Conservation (phyloP, 352 stramenopile genomes). For the Phytophthora citricola region DNA sequence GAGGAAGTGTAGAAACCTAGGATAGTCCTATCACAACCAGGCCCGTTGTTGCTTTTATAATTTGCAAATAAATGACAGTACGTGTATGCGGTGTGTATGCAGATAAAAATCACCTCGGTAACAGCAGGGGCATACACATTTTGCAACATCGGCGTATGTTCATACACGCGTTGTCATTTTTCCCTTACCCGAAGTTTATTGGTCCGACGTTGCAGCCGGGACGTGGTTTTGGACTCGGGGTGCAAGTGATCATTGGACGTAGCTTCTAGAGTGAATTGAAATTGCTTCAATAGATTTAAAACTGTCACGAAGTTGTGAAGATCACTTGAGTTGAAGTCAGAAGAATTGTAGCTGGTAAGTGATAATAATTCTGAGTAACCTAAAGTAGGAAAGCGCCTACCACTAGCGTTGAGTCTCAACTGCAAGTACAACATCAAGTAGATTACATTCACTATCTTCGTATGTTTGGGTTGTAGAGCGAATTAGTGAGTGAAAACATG, state of each 20-base stretch:
- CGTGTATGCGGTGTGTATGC: too few relatives aligned
- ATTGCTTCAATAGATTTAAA: constrained; percentile 1
- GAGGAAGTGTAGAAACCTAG: too few relatives aligned
- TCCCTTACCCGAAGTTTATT: too few relatives aligned
- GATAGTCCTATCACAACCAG: too few relatives aligned
- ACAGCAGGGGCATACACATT: too few relatives aligned
- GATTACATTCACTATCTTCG: neutral
- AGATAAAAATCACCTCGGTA: too few relatives aligned
- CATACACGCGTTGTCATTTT: too few relatives aligned
- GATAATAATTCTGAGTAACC: neutral
- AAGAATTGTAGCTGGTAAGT: neutral
- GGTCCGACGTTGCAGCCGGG: neutral
- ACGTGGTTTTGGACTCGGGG: neutral
- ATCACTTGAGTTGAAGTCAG: neutral
- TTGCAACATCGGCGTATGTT: too few relatives aligned
- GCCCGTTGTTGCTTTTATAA: too few relatives aligned
- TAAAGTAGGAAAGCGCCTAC: neutral
- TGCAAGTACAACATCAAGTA: neutral
- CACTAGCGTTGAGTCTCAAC: neutral
- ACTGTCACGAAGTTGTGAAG: neutral
- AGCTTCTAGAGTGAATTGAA: neutral
- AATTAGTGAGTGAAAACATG: neutral
- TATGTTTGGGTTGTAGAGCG: neutral
- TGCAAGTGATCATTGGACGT: neutral
- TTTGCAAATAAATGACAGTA: too few relatives aligned